phyloP scores from a whole-genome alignment of 345 rosid genomes.

The Sonneratia caseolaris region DNA sequence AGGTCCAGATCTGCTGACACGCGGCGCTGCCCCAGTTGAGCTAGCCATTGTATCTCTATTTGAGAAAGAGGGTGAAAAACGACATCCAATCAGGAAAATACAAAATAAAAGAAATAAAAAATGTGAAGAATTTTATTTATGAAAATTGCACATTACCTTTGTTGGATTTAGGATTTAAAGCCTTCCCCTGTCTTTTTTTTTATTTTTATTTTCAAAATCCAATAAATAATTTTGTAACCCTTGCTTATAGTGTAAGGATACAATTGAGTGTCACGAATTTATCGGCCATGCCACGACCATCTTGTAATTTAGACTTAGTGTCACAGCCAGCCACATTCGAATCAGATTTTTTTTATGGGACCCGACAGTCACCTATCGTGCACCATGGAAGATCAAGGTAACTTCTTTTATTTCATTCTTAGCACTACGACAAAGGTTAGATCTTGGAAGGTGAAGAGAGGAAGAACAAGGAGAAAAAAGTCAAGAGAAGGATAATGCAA shows the following conservation, averaged over 20 bases:
- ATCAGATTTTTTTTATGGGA: no score
- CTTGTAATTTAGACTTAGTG: conserved; percentile 11
- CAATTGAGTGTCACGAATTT: conserved; percentile 5
- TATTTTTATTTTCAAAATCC: not conserved
- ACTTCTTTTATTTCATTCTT: no score
- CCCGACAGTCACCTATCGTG: no score
- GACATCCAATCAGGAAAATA: no score
- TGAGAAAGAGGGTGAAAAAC: not conserved
- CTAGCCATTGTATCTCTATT: not conserved
- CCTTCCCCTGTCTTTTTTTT: not conserved
- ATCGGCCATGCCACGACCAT: conserved; percentile 18
- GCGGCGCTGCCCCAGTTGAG: not conserved
- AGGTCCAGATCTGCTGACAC: conserved; percentile 17
- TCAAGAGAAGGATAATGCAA: not conserved
- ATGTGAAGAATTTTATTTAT: no score
- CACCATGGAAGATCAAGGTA: no score
- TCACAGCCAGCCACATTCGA: no score
- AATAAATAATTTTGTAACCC: conserved; percentile 14
- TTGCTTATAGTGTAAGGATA: conserved; percentile 33
- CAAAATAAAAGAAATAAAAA: no score
- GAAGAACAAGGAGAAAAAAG: not conserved
- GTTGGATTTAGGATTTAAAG: not conserved
- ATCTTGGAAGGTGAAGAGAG: no score
- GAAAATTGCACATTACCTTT: no score
- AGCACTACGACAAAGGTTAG: no score